Conservation (phyloP, 164 flowering plant genomes). For the Santalum album region DNA sequence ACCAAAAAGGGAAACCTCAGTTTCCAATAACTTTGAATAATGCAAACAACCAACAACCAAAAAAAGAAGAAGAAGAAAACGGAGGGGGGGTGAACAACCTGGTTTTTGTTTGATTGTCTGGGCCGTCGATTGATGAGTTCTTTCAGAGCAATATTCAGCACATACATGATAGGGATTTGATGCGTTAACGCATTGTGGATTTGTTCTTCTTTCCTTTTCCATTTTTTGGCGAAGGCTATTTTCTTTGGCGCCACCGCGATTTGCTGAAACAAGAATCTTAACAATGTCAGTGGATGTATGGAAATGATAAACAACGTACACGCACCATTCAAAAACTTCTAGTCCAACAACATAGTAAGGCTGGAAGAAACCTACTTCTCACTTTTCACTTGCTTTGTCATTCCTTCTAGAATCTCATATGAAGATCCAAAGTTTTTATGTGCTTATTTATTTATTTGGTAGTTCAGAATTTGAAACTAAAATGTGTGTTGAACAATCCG, state of each 20-base stretch:
- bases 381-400: background rate
- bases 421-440: too few species aligned
- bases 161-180: slow-evolving; percentile 2
- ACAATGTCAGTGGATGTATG: background rate
- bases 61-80: too few species aligned
- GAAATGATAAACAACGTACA: background rate
- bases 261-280: background rate
- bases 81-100: too few species aligned
- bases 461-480: too few species aligned
- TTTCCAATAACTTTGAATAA: too few species aligned
- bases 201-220: background rate
- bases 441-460: too few species aligned
- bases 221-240: background rate
- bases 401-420: background rate
- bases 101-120: background rate
- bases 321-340: background rate
- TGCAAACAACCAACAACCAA: too few species aligned
- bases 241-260: background rate
- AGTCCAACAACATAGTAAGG: background rate
- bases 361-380: background rate
- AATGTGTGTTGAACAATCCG: too few species aligned
- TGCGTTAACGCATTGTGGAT: background rate
- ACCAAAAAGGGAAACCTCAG: background rate
- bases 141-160: background rate
- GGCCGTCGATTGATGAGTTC: background rate